Conservation (phyloP, 169 alveolate species). For the Plasmodium cynomolgi region DNA sequence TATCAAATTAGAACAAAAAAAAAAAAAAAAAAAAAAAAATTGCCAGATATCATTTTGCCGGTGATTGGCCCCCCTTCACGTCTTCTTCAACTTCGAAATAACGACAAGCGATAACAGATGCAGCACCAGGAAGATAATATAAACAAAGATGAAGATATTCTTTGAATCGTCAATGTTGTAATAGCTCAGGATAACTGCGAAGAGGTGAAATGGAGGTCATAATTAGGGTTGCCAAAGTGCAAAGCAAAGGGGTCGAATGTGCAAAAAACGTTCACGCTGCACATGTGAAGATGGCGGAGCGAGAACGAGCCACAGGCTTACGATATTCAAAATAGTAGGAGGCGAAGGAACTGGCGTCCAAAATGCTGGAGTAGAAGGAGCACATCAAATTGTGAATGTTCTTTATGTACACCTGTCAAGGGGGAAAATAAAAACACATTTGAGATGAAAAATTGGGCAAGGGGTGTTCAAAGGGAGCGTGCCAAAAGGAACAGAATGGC, state of each 20-base stretch:
- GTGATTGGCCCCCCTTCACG: not conserved
- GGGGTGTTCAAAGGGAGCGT: not conserved
- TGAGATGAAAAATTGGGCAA: not conserved
- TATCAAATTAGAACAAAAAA: not conserved
- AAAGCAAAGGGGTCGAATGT: not conserved
- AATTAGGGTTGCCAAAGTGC: not conserved
- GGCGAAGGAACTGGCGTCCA: constrained; percentile 74
- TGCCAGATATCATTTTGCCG: not conserved
- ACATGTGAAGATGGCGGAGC: not conserved
- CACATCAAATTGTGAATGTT: constrained; percentile 75
- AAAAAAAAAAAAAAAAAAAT: constrained; percentile 24
- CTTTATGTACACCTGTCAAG: constrained; percentile 62
- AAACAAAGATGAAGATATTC: constrained; percentile 12
- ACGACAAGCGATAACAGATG: constrained; percentile 50
- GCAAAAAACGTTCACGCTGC: not conserved
- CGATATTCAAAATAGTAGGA: constrained; percentile 73
- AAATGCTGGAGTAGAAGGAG: constrained; percentile 73
- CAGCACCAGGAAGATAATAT: constrained; percentile 39
- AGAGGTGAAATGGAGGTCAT: not conserved
- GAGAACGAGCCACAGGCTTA: not conserved
- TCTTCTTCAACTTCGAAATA: constrained; percentile 63
- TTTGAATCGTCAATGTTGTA: constrained; percentile 42
- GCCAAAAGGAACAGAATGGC: not conserved
- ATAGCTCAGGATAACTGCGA: constrained; percentile 59
- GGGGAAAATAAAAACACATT: not conserved